These are phyloP conservation scores for Rhypophila decipiens DNA, from an alignment of 495 filamentous ascomycete species.

Conservation along the genomic window DNA sequence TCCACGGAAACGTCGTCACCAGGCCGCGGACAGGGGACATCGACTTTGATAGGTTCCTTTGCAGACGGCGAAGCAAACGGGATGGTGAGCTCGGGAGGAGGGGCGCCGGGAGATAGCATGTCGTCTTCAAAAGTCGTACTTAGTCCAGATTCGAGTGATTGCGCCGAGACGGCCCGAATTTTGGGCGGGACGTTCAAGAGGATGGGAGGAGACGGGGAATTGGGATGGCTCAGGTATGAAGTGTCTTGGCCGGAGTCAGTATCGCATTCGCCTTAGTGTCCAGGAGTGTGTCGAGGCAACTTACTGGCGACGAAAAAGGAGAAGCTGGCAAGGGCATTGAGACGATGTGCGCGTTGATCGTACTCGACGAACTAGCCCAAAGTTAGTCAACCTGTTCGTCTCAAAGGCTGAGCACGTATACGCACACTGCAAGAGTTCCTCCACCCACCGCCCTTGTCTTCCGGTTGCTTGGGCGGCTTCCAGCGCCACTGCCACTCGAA, in stretches of 20 bases:
- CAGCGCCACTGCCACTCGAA: conserved; percentile 97
- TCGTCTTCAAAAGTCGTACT: conserved; percentile 58
- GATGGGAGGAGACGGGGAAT: conserved; percentile 60
- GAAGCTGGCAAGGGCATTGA: conserved; percentile 84
- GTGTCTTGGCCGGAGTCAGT: too few relatives aligned
- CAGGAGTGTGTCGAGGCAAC: conserved; percentile 12
- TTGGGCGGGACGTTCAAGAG: conserved; percentile 68
- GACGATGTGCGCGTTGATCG: conserved; percentile 81
- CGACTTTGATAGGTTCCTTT: conserved; percentile 68
- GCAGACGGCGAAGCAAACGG: conserved; percentile 29
- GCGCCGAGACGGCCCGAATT: conserved; percentile 72
- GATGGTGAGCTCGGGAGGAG: conserved; percentile 36
- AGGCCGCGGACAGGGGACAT: conserved; percentile 77
- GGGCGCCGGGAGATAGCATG: conserved; percentile 58
- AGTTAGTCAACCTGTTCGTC: neutral
- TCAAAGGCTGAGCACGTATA: conserved; percentile 2
- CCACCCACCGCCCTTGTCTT: conserved; percentile 90
- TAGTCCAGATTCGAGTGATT: conserved; percentile 70
- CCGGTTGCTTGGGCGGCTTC: conserved; percentile 76
- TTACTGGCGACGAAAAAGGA: conserved; percentile 90
- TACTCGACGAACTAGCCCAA: conserved; percentile 79
- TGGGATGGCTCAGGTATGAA: conserved; percentile 36
- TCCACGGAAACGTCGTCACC: conserved; percentile 79
- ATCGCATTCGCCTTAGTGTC: neutral
- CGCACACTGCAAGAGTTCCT: conserved; percentile 83